A percentile compares a stretch with the other conserved stretches of the same genome.
Conservation (phyloP, 129 eudicot genomes). For the Dittrichia graveolens region DNA sequence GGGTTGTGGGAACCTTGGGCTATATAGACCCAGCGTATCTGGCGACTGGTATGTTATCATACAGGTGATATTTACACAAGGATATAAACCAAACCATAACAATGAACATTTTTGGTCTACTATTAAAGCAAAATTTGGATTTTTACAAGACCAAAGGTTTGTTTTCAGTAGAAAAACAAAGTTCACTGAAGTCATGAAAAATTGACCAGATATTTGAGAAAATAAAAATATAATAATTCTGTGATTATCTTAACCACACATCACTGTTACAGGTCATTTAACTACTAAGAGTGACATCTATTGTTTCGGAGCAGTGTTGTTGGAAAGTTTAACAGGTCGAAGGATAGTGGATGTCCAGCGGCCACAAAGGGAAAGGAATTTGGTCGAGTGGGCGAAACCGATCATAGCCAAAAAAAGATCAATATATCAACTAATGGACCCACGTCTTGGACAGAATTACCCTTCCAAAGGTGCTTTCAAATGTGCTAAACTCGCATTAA, state of each 20-base stretch:
- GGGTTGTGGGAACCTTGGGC: slow-evolving; percentile 15
- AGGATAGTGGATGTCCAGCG: not conserved
- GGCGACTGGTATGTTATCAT: slow-evolving; percentile 20
- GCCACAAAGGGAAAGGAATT: not conserved
- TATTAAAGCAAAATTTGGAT: not conserved
- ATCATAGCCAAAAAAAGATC: slow-evolving; percentile 6
- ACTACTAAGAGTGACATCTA: slow-evolving; percentile 37
- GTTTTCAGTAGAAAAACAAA: not conserved
- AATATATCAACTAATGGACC: slow-evolving; percentile 40
- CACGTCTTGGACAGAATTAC: slow-evolving; percentile 22
- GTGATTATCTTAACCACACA: not conserved
- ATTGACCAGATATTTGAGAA: not conserved
- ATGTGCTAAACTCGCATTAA: slow-evolving; percentile 15
- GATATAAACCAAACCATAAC: too few relatives aligned
- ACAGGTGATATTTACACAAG: too few relatives aligned
- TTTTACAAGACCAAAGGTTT: not conserved
- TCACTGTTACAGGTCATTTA: slow-evolving; percentile 30
- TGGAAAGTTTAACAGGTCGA: slow-evolving; percentile 32
- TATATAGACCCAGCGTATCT: slow-evolving; percentile 14
- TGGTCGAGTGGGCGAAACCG: slow-evolving; percentile 19
- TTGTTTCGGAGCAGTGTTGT: slow-evolving; percentile 42
- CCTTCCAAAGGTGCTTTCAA: slow-evolving; percentile 18
- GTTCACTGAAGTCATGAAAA: too few relatives aligned
- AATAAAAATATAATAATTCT: not conserved
- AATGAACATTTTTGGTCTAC: not conserved